Percentiles rank a stretch among this genome's conserved stretches.
Evolutionary conservation across 1,139 yeast genomes (phyloP).

Genomic region (Candida gigantensis): DNA sequence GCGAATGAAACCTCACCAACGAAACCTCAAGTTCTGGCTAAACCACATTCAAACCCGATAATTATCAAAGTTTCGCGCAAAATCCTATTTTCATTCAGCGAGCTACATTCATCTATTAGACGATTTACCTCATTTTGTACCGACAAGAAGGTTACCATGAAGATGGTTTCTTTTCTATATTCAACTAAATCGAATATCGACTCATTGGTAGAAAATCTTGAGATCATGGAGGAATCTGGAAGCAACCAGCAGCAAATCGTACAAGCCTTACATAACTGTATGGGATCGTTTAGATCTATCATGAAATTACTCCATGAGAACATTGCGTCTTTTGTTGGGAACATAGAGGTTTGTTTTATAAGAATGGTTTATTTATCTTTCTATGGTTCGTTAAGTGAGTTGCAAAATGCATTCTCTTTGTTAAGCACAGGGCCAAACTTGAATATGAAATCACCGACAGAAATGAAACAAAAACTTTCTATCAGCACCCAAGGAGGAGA

Average conservation of each 20-base stretch:
- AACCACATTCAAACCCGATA: slow-evolving; percentile 22
- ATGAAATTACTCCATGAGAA: slow-evolving; percentile 50
- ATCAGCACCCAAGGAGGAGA: slow-evolving; percentile 37
- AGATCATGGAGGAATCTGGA: slow-evolving; percentile 52
- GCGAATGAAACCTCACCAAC: slow-evolving; percentile 12
- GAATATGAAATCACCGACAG: slow-evolving; percentile 13
- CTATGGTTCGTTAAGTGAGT: slow-evolving; percentile 73
- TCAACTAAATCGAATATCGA: slow-evolving; percentile 62
- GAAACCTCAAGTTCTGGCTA: slow-evolving; percentile 9
- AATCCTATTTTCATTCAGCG: slow-evolving; percentile 61
- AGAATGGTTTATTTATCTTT: slow-evolving; percentile 73
- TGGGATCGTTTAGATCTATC: slow-evolving; percentile 52
- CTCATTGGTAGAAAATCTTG: slow-evolving; percentile 57
- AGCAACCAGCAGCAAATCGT: slow-evolving; percentile 31
- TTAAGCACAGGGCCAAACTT: slow-evolving; percentile 36
- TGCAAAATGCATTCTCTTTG: slow-evolving; percentile 68
- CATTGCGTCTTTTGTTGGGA: slow-evolving; percentile 48
- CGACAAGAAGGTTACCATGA: slow-evolving; percentile 61
- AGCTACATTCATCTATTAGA: slow-evolving; percentile 67
- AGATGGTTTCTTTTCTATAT: slow-evolving; percentile 56
- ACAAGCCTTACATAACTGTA: slow-evolving; percentile 34
- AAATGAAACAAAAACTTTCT: slow-evolving; percentile 28
- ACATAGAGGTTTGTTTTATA: slow-evolving; percentile 67
- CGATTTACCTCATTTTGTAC: slow-evolving; percentile 67
- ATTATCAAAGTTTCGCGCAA: slow-evolving; percentile 57